Conservation (phyloP, 371 early-diverging fungal species). For the Basidiobolus meristosporus region DNA sequence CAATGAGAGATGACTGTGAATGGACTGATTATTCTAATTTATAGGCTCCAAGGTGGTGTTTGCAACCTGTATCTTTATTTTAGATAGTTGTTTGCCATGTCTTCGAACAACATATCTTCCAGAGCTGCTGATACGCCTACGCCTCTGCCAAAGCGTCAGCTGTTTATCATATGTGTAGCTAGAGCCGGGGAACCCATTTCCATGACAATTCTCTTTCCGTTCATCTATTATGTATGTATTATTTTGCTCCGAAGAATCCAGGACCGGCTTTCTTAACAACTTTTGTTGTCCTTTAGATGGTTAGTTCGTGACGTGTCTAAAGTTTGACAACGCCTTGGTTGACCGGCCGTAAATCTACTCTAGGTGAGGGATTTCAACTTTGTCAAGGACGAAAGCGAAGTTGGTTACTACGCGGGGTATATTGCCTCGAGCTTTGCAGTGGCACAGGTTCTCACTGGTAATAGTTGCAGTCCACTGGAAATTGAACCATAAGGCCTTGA, state of each 20-base stretch:
- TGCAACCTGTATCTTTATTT: too few relatives aligned
- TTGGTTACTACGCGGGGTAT: constrained; percentile 43
- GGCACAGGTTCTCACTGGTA: constrained; percentile 32
- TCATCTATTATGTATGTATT: constrained; percentile 29
- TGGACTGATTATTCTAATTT: too few relatives aligned
- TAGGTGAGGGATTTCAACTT: constrained; percentile 32
- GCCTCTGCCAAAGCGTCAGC: constrained; percentile 27
- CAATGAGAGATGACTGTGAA: too few relatives aligned
- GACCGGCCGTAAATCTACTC: background rate
- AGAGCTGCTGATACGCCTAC: too few relatives aligned
- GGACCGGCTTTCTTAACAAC: background rate
- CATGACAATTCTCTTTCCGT: constrained; percentile 33
- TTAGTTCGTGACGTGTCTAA: background rate
- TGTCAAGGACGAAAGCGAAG: constrained; percentile 21
- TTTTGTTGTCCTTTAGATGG: constrained; percentile 1
- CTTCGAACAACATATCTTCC: too few relatives aligned
- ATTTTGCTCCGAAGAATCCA: constrained; percentile 1
- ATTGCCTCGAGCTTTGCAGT: constrained; percentile 39
- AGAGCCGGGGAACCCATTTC: constrained; percentile 37
- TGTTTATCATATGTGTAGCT: constrained; percentile 30
- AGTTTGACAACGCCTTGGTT: background rate
- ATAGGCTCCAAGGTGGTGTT: too few relatives aligned
- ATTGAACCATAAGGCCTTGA: background rate
- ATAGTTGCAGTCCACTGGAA: background rate
- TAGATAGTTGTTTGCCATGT: too few relatives aligned